A percentile compares a stretch with the other conserved stretches of the same genome.
Conservation (phyloP, 139 green algal genomes). For the Chlorella ohadii region DNA sequence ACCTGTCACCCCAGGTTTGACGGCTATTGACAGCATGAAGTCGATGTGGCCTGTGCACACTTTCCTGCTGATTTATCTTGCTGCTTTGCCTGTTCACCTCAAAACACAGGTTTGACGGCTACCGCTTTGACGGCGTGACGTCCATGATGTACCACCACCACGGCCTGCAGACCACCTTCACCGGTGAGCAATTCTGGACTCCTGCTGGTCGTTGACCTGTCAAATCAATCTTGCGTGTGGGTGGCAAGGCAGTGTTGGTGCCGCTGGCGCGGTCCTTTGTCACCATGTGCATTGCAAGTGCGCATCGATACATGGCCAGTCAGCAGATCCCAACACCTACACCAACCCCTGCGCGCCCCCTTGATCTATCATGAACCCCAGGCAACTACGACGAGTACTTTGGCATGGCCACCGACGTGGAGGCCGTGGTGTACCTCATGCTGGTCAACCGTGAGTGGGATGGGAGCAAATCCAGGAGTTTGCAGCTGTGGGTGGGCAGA, state of each 20-base stretch:
- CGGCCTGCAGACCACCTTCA: slow-evolving; percentile 96
- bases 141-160: slow-evolving; percentile 99
- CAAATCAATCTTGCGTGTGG: too few species aligned
- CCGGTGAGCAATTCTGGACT: slow-evolving; percentile 69
- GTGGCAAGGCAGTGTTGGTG: too few species aligned
- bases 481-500: not conserved
- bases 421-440: slow-evolving; percentile 97
- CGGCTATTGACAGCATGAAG: slow-evolving; percentile 97
- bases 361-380: too few species aligned
- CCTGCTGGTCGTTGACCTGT: too few species aligned
- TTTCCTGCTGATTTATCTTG: too few species aligned
- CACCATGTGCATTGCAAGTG: too few species aligned
- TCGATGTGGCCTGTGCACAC: too few species aligned
- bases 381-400: slow-evolving; percentile 99
- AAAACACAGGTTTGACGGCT: slow-evolving; percentile 89
- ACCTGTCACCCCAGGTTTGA: slow-evolving; percentile 37
- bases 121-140: slow-evolving; percentile 97
- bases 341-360: too few species aligned
- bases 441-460: slow-evolving; percentile 48
- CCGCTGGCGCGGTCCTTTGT: too few species aligned
- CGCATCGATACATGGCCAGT: too few species aligned
- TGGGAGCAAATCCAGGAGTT: not conserved
- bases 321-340: too few species aligned
- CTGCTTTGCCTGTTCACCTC: too few species aligned
- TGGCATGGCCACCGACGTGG: slow-evolving; percentile 94